Evolutionary conservation across 2,329 filamentous ascomycete genomes (phyloP), one percentile per base, ranked within the genome.

Genomic region (Colletotrichum liaoningense): DNA sequence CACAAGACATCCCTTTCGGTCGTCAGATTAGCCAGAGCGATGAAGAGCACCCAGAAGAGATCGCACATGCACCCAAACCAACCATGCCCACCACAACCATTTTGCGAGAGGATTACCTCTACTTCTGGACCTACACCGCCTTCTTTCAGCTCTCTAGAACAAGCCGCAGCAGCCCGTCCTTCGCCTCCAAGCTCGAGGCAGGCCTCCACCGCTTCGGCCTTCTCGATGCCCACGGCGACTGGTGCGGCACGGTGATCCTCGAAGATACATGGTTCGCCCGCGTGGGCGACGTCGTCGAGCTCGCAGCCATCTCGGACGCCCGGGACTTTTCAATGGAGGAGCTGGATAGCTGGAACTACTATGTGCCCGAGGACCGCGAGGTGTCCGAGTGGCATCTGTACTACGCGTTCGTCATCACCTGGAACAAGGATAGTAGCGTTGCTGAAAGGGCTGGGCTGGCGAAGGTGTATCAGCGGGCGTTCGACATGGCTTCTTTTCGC

Each of bases 191-290:
- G 30, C 57, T 42, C 12, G 57, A 60, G n/a, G 11, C 57, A 22
- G 33, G 57, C n/a, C 57, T 42, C 22, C 57, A 42, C 57, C 57
- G 57, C 57, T 60, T 60, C 58, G 58, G 58, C 14, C 33, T 60
- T 7, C 14, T 60, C 6, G 33, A 60, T 7, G 22, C n/a, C n/a
- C 19, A 59, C n/a, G 33, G n/a, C 30, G 57, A 38, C 33, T 38
- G 28, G 55, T 58, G 55, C 55, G 55, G 55, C 19, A 58, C 55
- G 4, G 12, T 58, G 16, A 6, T 35, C 28, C 55, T 33, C 11
- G 28, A 58, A 30, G 28, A 58, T 16, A n/a, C 26, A 28, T 58
- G 28, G 55, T 58, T 33, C 55, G 55, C 16, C 19, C 26, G 55
- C 55, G 55, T 58, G 19, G 55, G 55, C 28, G 55, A 19, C 16